Percentiles rank a stretch among this genome's conserved stretches.
Evolutionary conservation across 2,329 filamentous ascomycete species (phyloP).

Genomic region (Berkeleyomyces basicola): DNA sequence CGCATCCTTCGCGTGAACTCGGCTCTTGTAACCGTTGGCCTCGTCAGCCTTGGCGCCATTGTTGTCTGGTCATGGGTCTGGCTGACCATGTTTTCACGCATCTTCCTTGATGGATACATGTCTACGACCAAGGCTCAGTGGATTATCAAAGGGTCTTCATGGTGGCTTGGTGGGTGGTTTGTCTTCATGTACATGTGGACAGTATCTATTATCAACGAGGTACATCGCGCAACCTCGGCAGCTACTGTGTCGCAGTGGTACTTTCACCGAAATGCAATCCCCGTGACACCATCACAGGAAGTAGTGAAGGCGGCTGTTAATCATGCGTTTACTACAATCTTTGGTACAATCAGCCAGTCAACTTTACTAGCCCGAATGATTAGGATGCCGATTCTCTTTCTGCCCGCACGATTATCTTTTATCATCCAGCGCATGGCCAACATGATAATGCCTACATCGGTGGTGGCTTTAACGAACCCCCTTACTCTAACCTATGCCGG

Average conservation of each 20-base stretch:
- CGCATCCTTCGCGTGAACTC: conserved; percentile 74
- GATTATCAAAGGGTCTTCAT: conserved; percentile 72
- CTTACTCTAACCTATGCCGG: conserved; percentile 83
- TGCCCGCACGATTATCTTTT: conserved; percentile 51
- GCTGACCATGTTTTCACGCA: conserved; percentile 89
- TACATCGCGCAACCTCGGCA: conserved; percentile 81
- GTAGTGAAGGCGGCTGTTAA: conserved; percentile 69
- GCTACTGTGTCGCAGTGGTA: conserved; percentile 98
- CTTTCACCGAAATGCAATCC: conserved; percentile 76
- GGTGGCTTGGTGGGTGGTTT: conserved; percentile 91
- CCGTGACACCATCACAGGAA: conserved; percentile 58
- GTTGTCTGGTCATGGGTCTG: conserved; percentile 90
- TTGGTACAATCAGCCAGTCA: conserved; percentile 81
- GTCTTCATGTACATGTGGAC: conserved; percentile 94
- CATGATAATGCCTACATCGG: conserved; percentile 67
- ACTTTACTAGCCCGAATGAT: conserved; percentile 67
- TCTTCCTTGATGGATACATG: conserved; percentile 86
- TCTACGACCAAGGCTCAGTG: conserved; percentile 46
- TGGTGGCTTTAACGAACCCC: conserved; percentile 76
- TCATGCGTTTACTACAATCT: conserved; percentile 72
- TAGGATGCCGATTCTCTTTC: conserved; percentile 66
- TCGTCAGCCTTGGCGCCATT: conserved; percentile 56
- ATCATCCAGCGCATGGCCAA: conserved; percentile 59
- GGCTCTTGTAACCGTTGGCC: conserved; percentile 67
- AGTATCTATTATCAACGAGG: conserved; percentile 66